Percentiles rank a stretch among this genome's conserved stretches.
Conservation (phyloP, 768 basidiomycete species). For the Amanita rubescens region DNA sequence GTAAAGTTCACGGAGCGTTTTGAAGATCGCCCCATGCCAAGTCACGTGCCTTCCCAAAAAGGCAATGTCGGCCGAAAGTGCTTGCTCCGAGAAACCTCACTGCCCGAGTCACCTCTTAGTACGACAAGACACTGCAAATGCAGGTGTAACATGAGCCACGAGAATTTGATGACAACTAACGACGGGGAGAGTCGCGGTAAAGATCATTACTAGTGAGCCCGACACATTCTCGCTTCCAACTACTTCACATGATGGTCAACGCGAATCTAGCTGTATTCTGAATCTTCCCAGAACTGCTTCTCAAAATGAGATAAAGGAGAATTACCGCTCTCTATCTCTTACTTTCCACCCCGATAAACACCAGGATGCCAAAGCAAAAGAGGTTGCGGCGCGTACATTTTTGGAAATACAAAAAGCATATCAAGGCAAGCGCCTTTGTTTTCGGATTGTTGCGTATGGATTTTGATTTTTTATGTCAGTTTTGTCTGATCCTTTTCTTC, state of each 20-base stretch:
- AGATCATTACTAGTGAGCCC: slow-evolving; percentile 15
- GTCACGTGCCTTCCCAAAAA: background rate
- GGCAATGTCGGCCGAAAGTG: background rate
- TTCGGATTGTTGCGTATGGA: background rate
- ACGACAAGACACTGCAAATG: background rate
- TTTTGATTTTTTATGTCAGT: slow-evolving; percentile 31
- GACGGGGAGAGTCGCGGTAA: background rate
- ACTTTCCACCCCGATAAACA: slow-evolving; percentile 86
- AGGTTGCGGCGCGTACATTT: slow-evolving; percentile 59
- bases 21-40: too few species aligned
- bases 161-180: background rate
- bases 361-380: slow-evolving; percentile 44
- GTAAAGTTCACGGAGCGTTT: too few species aligned
- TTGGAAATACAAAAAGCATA: slow-evolving; percentile 79
- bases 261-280: slow-evolving; percentile 46
- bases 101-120: background rate
- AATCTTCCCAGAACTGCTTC: slow-evolving; percentile 63
- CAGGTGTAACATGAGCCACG: background rate
- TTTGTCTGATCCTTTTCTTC: slow-evolving; percentile 62
- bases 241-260: slow-evolving; percentile 5
- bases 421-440: slow-evolving; percentile 43
- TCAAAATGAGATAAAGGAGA: slow-evolving; percentile 64
- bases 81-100: background rate
- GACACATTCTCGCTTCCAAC: background rate
- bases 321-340: slow-evolving; percentile 64